Evolutionary conservation across 2,329 filamentous ascomycete species (phyloP), one percentile per base, ranked within the genome.

Genomic region (Penicillium freii): DNA sequence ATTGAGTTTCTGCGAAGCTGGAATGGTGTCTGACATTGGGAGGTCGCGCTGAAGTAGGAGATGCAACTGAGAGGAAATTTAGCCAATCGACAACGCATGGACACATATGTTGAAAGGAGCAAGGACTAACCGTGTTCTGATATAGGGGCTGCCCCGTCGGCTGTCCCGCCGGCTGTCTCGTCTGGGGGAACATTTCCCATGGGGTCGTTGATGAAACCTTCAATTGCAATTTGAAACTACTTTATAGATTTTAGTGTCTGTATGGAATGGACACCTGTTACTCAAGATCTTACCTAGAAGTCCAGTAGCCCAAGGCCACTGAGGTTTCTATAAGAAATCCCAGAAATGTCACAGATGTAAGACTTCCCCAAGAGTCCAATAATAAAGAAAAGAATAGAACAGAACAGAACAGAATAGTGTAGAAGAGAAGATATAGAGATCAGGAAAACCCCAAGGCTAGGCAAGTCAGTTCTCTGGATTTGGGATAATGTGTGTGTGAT

Each of bases 151-250:
- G 49, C 56, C 54, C 52, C 56, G 25, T 60, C 59, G 39, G 51
- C 46, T 51, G 50, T 57, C 54, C 52, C 56, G 33, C 58, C 59
- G 39, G 51, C 44, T 62, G 56, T 53, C 47, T 61, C 66, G 33
- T 57, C 60, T 52, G 66, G 49, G 57, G 66, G 55, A 65, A 58
- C 69, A 69, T 71, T 63, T 56, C 66, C 66, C 69, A 71, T 71
- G 64, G 61, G 64, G 40, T 57, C 58, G 58, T 52, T 58, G 19
- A 45, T 27, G 21, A 25, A 23, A 7, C 19, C 23, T 47, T 5
- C 19, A 34, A 34, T 47, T 23, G 29, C 1, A 45, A 11, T 44
- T 34, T 23, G 19, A 7, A 34, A 34, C 45, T 34, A 47, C 45
- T 27, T 29, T 29, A 25, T 11, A 13, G 15, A 11, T 1, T 36